Conservation (phyloP, 2,329 filamentous ascomycete species). For the Scedosporium apiospermum region DNA sequence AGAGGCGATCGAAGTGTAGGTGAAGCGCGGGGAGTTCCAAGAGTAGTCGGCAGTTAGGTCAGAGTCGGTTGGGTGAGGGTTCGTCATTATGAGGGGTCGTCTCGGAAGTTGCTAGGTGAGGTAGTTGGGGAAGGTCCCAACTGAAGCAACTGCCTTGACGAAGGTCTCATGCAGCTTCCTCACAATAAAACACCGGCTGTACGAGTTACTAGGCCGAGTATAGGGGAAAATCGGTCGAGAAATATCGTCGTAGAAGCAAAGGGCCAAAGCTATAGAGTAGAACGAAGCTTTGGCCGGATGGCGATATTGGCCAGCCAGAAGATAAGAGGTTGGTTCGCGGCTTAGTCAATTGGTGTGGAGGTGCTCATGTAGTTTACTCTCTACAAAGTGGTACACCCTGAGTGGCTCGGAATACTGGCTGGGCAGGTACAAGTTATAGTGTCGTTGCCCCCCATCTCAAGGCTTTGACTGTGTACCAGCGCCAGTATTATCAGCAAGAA, state of each 20-base stretch:
- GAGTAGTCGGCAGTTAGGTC: background rate
- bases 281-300: background rate
- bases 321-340: constrained; percentile 6
- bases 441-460: too few relatives aligned
- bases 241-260: background rate
- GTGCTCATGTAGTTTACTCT: background rate
- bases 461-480: too few relatives aligned
- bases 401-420: background rate
- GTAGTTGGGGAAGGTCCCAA: constrained; percentile 1
- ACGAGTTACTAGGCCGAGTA: background rate
- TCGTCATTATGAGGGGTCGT: constrained; percentile 27
- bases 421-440: too few relatives aligned
- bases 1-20: constrained; percentile 29
- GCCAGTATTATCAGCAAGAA: too few relatives aligned
- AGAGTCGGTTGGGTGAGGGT: constrained; percentile 24
- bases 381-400: background rate
- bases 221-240: background rate
- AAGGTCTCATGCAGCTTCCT: constrained; percentile 1
- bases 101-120: constrained; percentile 3
- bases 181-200: background rate
- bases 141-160: background rate
- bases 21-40: constrained; percentile 21
- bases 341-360: constrained; percentile 5
- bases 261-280: background rate
- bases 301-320: background rate